Percentiles rank a stretch among this genome's conserved stretches.
These are phyloP conservation scores for Meyerozyma athensensis DNA, from an alignment of 1,139 yeast species.

Conservation along the genomic window DNA sequence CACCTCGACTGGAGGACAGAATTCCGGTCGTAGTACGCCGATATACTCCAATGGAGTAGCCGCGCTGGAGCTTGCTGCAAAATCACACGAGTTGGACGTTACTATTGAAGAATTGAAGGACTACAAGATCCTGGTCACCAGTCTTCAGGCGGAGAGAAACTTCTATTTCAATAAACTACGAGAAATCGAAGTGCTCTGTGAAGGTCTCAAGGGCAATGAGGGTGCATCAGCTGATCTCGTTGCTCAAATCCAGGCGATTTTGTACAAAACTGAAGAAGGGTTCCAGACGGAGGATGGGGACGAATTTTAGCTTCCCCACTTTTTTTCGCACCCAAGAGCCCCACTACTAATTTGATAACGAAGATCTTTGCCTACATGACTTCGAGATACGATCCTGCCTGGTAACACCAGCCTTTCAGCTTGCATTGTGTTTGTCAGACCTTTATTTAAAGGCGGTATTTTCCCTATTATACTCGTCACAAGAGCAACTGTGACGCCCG, in stretches of 20 bases:
- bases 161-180: conserved; percentile 87
- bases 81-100: conserved; percentile 29
- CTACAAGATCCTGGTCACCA: conserved; percentile 48
- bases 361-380: no score
- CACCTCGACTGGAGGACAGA: conserved; percentile 6
- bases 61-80: conserved; percentile 13
- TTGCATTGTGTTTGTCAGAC: no score
- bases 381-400: no score
- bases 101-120: conserved; percentile 50
- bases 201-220: conserved; percentile 49
- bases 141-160: conserved; percentile 74
- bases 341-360: no score
- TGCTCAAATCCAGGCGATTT: conserved; percentile 63
- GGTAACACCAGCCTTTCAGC: no score
- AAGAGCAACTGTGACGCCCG: not conserved
- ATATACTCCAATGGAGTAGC: not conserved
- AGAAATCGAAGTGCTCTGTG: conserved; percentile 79
- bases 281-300: conserved; percentile 44
- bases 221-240: conserved; percentile 40
- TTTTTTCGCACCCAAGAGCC: not conserved
- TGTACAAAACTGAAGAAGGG: conserved; percentile 82
- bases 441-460: not conserved
- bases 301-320: conserved; percentile 5
- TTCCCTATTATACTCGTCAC: not conserved
- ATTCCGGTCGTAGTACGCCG: not conserved